Evolutionary conservation across 208 protist species (phyloP), one percentile per base, ranked within the genome.

Genomic region (Trypanosoma congolense): DNA sequence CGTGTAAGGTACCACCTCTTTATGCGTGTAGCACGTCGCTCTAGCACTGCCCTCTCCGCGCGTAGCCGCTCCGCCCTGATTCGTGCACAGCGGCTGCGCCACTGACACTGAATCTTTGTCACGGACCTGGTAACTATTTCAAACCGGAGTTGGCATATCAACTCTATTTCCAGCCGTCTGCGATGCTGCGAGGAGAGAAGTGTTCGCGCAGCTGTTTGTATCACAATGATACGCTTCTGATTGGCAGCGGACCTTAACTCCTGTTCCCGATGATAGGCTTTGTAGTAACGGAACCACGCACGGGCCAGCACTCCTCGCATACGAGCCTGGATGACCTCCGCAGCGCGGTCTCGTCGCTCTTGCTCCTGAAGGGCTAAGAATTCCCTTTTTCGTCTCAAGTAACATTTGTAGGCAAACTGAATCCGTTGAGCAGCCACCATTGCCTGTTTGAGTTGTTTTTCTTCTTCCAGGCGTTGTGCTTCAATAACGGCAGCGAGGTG

Each of bases 271-370:
- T 77, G 75, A 55, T 85, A 83, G n/a, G 61, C 73, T 22, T 79
- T 79, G 66, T 88, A 89, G 75, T 92, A 89, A 9, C 69, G 47
- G 56, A 90, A 89, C 85, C 85, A 93, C 38, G 84, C 80, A 5
- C 89, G 80, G 18, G 89, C 83, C 46, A 92, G 53, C 30, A 84
- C 72, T 42, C 89, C 89, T 33, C 89, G 89, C 46, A 90, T 49
- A 18, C 74, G 60, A 14, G 83, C 73, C 57, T 96, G 89, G 29
- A 96, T 87, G 18, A 42, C 70, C 3, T 75, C 75, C n/a, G 84
- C 77, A 9, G 85, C 82, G n/a, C 56, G 55, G 14, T 75, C 31
- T 3, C 80, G 78, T 19, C 60, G 73, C 47, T 81, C 61, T 16
- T 67, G 63, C 38, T 67, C 58, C 28, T 75, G 44, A 18, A 56